Evolutionary conservation across 257 asterid genomes (phyloP), one percentile per base, ranked within the genome.

Genomic region (Solanum piurae): DNA sequence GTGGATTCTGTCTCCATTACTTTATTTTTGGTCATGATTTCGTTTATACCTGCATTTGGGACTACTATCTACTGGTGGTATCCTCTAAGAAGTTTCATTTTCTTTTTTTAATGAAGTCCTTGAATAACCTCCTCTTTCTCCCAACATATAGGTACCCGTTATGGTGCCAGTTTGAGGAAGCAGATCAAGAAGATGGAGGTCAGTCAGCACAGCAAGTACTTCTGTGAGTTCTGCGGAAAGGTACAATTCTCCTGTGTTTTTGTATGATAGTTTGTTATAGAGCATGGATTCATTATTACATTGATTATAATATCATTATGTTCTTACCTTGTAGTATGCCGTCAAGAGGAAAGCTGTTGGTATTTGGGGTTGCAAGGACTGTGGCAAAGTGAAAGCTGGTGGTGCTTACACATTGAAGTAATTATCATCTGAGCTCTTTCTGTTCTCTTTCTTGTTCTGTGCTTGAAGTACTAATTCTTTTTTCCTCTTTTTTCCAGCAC

Each of bases 351-450:
- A 94, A 91, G 92, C 94, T 75, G 96, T 93, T 13, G 96, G 94
- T 84, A 94, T 94, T 21, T 94, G 96, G 96, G 96, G 95, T 12
- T 94, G 94, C 92, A 94, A 92, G 85, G 95, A 93, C 86, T 93
- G 95, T 6, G 94, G 94, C 86, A 93, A 93, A 89, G 93, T 94
- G 89, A 93, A 93, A 71, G 96, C 94, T 0, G 96, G 96, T 10
- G 96, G 94, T 52, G 95, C 96, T 34, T 94, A 93, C 91, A 92
- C 96, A 0, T 64, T 94, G 86, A 93, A 93, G 95, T 93, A 91
- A 91, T 58, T 68, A 42, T 42, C 64, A 25, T 42, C 38, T 4
- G 8, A 42, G 8, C 13, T 25, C 84, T 38, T 49, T 0, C 4
- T 18, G 38, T 9, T 71, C 23, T 46, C 21, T 9, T 9, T 13